Base-by-base conservation (phyloP, 345 rosid species). In the Erodium maritimum region DNA sequence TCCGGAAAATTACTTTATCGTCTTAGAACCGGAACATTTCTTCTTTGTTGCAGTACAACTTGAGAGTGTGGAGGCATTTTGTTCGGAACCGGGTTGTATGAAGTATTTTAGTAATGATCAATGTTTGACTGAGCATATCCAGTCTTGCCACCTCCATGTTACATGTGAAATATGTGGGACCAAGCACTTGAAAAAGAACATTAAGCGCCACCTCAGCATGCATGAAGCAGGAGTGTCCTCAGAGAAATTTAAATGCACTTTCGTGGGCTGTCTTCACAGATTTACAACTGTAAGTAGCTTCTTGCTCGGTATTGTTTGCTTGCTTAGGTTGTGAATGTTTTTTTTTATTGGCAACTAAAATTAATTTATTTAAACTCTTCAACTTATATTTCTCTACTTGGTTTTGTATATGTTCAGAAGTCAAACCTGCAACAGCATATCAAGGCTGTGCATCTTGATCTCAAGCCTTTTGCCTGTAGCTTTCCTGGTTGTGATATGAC, bases 401-500 rank as follows among this genome's bases (percentile, higher is more conserved):
- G 48, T 11, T 11, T 42, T 42, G 3, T 42, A 42, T 51, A n/a
- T 7, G 55, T 19, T 1, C 85, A 91, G 96, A 74, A 80, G 68
- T 81, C 94, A 56, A 93, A 89, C 63, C 81, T 86, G 19, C 76
- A 55, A n/a, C 76, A 79, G 60, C 96, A 89, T 29, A 61, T 83
- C 51, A 83, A 85, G 66, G 93, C 91, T 19, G 85, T 76, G 56
- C 96, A 91, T 23, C 72, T 80, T 52, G 78, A 77, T 61, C 63
- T 61, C 37, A 73, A 66, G 22, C 82, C 85, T 5, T 91, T 75
- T 71, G 63, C 69, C 1, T 83, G 96, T 23, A 66, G 91, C 23
- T 70, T 80, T 61, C 60, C 76, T 6, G 80, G 76, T 13, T 91
- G 98, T 67, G 86, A 79, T 29, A 75, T 60, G 89, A 83, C 73